Conservation (phyloP, 2,329 filamentous ascomycete species). For the Tolypocladium amazonense region DNA sequence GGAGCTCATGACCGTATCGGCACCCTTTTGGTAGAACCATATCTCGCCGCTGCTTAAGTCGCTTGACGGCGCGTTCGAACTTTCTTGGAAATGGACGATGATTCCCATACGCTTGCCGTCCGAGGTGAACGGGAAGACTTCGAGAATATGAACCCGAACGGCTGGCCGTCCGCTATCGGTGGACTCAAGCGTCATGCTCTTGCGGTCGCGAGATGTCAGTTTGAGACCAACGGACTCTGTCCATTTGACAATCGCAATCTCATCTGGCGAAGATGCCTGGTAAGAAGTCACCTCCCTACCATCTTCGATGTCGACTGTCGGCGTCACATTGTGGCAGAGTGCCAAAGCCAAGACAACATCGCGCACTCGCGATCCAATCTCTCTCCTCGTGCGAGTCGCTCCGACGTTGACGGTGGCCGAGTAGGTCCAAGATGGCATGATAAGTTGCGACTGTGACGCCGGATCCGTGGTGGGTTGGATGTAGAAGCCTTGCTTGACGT, state of each 20-base stretch:
- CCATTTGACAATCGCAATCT: conserved; percentile 96
- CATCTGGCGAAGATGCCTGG: conserved; percentile 93
- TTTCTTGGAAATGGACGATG: conserved; percentile 72
- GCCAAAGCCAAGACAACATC: conserved; percentile 89
- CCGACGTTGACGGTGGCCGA: conserved; percentile 47
- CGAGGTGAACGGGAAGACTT: conserved; percentile 95
- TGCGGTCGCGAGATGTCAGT: conserved; percentile 75
- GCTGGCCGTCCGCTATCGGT: conserved; percentile 62
- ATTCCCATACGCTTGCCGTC: conserved; percentile 98
- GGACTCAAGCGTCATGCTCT: conserved; percentile 72
- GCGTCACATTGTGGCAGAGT: conserved; percentile 94
- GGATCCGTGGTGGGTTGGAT: conserved; percentile 34
- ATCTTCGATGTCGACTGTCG: conserved; percentile 65
- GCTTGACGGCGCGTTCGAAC: conserved; percentile 33
- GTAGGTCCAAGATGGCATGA: conserved; percentile 67
- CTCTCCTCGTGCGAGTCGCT: conserved; percentile 75
- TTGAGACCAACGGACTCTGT: conserved; percentile 86
- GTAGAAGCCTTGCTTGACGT: conserved; percentile 76
- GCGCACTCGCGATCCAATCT: conserved; percentile 86
- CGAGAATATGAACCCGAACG: conserved; percentile 78
- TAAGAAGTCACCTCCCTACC: conserved; percentile 73
- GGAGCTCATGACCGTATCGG: conserved; percentile 93
- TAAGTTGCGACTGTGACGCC: conserved; percentile 39
- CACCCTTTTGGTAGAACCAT: conserved; percentile 98
- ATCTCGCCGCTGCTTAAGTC: conserved; percentile 61